phyloP scores from a whole-genome alignment of 495 filamentous ascomycete species.

The Terfezia claveryi region DNA sequence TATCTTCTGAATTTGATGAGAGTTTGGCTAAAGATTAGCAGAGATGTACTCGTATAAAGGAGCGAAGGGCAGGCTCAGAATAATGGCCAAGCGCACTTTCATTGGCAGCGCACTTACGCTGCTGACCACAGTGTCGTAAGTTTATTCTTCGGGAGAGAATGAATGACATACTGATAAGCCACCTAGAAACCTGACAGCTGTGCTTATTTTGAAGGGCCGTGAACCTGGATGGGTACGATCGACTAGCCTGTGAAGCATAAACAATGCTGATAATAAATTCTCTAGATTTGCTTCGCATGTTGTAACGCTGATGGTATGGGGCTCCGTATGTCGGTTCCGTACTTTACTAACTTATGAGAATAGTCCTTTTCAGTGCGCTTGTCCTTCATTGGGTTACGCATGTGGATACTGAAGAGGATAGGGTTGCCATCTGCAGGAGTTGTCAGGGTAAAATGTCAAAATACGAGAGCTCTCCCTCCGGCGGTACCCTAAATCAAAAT shows the following conservation, averaged over 20 bases:
- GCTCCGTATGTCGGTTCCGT: too few species aligned
- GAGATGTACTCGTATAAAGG: constrained; percentile 4
- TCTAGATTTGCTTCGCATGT: constrained; percentile 10
- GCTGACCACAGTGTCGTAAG: constrained; percentile 15
- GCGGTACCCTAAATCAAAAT: background rate
- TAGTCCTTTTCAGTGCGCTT: constrained; percentile 18
- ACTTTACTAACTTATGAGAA: background rate
- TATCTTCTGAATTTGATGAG: too few species aligned
- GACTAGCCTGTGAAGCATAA: too few species aligned
- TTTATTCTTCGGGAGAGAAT: background rate
- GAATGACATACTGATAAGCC: background rate
- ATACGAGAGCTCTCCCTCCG: background rate
- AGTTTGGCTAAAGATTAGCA: background rate
- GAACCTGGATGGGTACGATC: constrained; percentile 16
- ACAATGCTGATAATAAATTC: background rate
- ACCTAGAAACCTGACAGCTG: constrained; percentile 13
- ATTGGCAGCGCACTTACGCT: constrained; percentile 15
- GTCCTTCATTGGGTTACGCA: constrained; percentile 20
- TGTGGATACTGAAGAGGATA: constrained; percentile 9
- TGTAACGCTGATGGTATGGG: constrained; percentile 17
- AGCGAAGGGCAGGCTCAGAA: constrained; percentile 12
- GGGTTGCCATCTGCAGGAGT: background rate
- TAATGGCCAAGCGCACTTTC: constrained; percentile 16
- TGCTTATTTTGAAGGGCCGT: constrained; percentile 12
- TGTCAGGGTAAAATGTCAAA: background rate